A percentile compares a stretch with the other conserved stretches of the same genome.
Evolutionary conservation across 2,329 filamentous ascomycete genomes (phyloP).

Genomic region (Coniochaeta prunicola): DNA sequence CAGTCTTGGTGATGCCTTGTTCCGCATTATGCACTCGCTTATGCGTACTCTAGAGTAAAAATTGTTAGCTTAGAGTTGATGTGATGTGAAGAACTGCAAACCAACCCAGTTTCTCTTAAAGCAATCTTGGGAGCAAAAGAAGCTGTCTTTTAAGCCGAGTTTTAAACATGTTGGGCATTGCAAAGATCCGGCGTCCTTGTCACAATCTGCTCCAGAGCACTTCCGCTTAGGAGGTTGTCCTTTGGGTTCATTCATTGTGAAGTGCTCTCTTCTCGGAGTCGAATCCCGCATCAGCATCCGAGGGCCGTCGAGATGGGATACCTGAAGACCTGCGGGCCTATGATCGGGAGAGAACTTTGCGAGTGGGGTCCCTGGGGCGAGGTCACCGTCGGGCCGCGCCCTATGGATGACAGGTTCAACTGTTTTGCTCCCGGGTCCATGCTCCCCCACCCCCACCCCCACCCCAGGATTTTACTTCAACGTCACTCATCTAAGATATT

Average conservation of each 20-base stretch:
- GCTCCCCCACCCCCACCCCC: not conserved
- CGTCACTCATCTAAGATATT: no score
- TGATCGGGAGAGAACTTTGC: no score
- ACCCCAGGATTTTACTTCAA: not conserved
- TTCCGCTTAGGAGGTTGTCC: conserved; percentile 45
- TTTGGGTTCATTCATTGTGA: conserved; percentile 38
- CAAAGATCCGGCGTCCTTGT: conserved; percentile 75
- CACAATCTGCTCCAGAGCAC: conserved; percentile 78
- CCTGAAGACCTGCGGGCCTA: not conserved
- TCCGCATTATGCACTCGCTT: conserved; percentile 76
- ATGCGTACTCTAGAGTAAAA: conserved; percentile 58
- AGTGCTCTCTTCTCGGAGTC: not conserved
- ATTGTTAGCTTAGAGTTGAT: conserved; percentile 7
- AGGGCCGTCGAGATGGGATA: no score
- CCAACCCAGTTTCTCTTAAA: conserved; percentile 98
- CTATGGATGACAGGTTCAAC: not conserved
- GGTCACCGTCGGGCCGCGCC: not conserved
- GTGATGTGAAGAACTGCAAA: not conserved
- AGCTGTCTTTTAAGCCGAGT: conserved; percentile 78
- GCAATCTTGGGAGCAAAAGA: conserved; percentile 96
- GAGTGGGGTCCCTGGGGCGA: no score
- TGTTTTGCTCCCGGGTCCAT: not conserved
- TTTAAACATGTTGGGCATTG: conserved; percentile 96
- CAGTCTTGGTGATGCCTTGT: conserved; percentile 41
- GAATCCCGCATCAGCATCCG: no score